Evolutionary conservation across 768 basidiomycete species (phyloP), one percentile per base, ranked within the genome.

Genomic region (Tremella fuciformis): DNA sequence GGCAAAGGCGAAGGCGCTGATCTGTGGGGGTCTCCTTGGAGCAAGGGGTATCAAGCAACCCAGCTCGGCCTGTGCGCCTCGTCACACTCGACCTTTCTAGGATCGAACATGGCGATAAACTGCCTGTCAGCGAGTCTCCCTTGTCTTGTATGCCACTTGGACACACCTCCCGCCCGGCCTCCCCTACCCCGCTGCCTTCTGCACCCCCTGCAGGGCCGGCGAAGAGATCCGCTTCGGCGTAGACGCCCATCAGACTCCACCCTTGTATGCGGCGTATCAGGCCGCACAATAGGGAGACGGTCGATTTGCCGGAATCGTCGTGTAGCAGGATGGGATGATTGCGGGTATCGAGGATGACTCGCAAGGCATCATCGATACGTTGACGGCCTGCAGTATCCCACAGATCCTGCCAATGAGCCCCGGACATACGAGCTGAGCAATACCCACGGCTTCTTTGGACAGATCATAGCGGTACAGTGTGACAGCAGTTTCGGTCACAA

Each of bases 301-400:
- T 67, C 0, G 65, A 66, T 55, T 73, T 75, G 13, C 73, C 73
- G 7, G 63, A 61, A 59, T 75, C 69, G 38, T 72, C 71, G 49
- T 73, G 71, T 21, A 75, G 63, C 42, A 75, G 59, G 8, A 75
- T 29, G 9, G 73, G 73, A 46, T 75, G 62, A 58, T 75, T 69
- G 21, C 61, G 49, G 34, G 34, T 59, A 48, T 75, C 65, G 15
- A 75, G 58, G 8, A 75, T 22, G 13, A 69, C 46, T 8, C 24
- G 34, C 18, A 75, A 61, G 9, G 69, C 62, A 0, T 53, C 40
- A 19, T 57, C 24, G 2, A 75, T 50, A 19, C 38, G 48, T 16
- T 53, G 24, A 21, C 34, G 19, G n/a, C 65, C 69, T 16, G 57
- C 22, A 38, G 19, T 22, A 11, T 57, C 58, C 55, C 63, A 66